Conservation (phyloP, 768 basidiomycete species). For the Rossbeevera mucosa region DNA sequence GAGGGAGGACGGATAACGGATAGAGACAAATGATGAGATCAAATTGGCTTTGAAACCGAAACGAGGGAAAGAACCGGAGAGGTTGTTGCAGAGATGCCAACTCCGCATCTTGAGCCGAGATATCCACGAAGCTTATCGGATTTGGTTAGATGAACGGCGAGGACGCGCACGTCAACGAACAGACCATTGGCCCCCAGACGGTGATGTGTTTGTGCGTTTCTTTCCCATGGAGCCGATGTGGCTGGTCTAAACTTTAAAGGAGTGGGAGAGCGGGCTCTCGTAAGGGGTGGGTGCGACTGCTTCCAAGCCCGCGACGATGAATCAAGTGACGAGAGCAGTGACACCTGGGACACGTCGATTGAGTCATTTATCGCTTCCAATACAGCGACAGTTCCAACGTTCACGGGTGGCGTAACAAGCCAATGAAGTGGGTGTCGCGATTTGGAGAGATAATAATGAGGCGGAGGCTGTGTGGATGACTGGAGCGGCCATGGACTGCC, state of each 20-base stretch:
- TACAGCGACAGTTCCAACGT: not conserved
- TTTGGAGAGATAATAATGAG: not conserved
- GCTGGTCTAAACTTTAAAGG: conserved; percentile 12
- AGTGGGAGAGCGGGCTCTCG: conserved; percentile 18
- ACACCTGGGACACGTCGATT: not conserved
- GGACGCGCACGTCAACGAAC: not conserved
- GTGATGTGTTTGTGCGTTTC: conserved; percentile 4
- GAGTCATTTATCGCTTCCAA: not conserved
- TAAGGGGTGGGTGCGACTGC: conserved; percentile 11
- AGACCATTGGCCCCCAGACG: not conserved
- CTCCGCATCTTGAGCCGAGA: not conserved
- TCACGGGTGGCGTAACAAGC: not conserved
- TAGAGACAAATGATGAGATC: not conserved
- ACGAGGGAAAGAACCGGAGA: not conserved
- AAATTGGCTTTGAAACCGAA: not conserved
- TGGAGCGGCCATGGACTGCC: not conserved
- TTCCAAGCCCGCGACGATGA: not conserved
- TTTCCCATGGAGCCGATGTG: conserved; percentile 18
- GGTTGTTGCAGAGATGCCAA: conserved; percentile 2
- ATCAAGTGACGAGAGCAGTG: not conserved
- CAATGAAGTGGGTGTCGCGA: not conserved
- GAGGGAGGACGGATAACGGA: not conserved
- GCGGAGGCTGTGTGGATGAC: conserved; percentile 5
- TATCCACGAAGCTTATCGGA: conserved; percentile 3
- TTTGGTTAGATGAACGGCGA: conserved; percentile 22